phyloP scores from a whole-genome alignment of 441 rosid species.

The Breynia disticha region DNA sequence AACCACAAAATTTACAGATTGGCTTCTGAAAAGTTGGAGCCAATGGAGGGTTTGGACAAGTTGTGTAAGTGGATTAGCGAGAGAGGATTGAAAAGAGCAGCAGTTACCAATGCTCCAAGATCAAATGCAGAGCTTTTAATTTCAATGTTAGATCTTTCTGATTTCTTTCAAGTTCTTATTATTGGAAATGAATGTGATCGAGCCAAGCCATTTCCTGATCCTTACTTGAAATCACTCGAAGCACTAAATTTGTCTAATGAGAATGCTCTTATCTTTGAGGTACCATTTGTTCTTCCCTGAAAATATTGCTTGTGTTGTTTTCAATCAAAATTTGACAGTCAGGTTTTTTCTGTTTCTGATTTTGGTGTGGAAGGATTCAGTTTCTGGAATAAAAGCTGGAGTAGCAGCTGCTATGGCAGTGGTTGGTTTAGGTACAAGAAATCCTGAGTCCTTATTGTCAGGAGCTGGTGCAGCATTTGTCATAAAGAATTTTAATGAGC shows the following conservation, averaged over 20 bases:
- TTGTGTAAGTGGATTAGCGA: constrained; percentile 66
- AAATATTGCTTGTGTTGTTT: no score
- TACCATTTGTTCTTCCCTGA: constrained; percentile 5
- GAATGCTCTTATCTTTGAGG: constrained; percentile 57
- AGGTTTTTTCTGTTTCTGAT: no score
- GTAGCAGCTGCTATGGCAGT: constrained; percentile 79
- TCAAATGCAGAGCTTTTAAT: constrained; percentile 62
- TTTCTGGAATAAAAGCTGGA: constrained; percentile 69
- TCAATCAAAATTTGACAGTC: neutral
- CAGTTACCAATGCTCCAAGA: constrained; percentile 72
- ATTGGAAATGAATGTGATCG: constrained; percentile 53
- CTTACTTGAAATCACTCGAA: constrained; percentile 62
- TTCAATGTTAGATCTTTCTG: constrained; percentile 48
- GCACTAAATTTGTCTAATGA: constrained; percentile 56
- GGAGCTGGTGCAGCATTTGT: constrained; percentile 58
- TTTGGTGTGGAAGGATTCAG: constrained; percentile 33
- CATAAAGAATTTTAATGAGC: constrained; percentile 53
- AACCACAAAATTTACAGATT: constrained; percentile 11
- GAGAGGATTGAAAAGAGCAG: constrained; percentile 60
- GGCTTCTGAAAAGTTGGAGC: constrained; percentile 36
- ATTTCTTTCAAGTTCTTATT: constrained; percentile 49
- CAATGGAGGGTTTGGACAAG: constrained; percentile 42
- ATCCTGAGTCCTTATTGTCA: constrained; percentile 42
- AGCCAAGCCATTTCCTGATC: constrained; percentile 61
- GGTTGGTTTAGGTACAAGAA: constrained; percentile 56